These are phyloP conservation scores for Hemisphaericaspora xylanilytica DNA, from an alignment of 1,139 yeast species.

Conservation along the genomic window DNA sequence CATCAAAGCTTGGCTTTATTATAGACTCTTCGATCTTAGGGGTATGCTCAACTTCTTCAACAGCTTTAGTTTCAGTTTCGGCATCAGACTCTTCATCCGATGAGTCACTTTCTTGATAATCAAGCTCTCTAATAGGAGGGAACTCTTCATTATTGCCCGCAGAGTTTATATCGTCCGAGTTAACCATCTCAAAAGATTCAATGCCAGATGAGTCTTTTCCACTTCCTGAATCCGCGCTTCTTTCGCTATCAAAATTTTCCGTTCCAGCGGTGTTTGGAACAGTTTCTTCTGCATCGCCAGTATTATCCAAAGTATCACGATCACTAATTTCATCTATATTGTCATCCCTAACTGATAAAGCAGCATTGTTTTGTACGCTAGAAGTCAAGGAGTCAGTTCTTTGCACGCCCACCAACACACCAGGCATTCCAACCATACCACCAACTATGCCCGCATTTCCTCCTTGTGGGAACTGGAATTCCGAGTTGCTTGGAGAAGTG, in stretches of 20 bases:
- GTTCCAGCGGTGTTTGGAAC: slow-evolving; percentile 18
- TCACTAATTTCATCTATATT: slow-evolving; percentile 58
- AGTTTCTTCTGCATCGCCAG: slow-evolving; percentile 18
- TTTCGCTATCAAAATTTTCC: slow-evolving; percentile 14
- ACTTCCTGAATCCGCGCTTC: slow-evolving; percentile 31
- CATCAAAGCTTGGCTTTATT: slow-evolving; percentile 18
- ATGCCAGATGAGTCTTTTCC: slow-evolving; percentile 48
- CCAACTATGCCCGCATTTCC: slow-evolving; percentile 34
- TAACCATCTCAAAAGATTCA: slow-evolving; percentile 53
- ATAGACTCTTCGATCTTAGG: slow-evolving; percentile 4
- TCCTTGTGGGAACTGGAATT: slow-evolving; percentile 52
- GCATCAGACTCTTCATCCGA: slow-evolving; percentile 29
- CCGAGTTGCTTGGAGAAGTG: slow-evolving; percentile 56
- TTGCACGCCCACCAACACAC: slow-evolving; percentile 46
- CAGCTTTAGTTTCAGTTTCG: slow-evolving; percentile 26
- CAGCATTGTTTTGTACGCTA: slow-evolving; percentile 88
- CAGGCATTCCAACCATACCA: slow-evolving; percentile 49
- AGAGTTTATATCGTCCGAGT: slow-evolving; percentile 44
- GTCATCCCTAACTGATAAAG: slow-evolving; percentile 83
- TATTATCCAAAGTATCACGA: slow-evolving; percentile 52
- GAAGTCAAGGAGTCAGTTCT: slow-evolving; percentile 81
- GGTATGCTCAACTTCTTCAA: slow-evolving; percentile 19
- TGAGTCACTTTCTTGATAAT: slow-evolving; percentile 53
- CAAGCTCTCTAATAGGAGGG: slow-evolving; percentile 70
- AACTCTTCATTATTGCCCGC: slow-evolving; percentile 41